Base-by-base conservation (phyloP, 1,139 yeast genomes). In the Diutina neorugosa region DNA sequence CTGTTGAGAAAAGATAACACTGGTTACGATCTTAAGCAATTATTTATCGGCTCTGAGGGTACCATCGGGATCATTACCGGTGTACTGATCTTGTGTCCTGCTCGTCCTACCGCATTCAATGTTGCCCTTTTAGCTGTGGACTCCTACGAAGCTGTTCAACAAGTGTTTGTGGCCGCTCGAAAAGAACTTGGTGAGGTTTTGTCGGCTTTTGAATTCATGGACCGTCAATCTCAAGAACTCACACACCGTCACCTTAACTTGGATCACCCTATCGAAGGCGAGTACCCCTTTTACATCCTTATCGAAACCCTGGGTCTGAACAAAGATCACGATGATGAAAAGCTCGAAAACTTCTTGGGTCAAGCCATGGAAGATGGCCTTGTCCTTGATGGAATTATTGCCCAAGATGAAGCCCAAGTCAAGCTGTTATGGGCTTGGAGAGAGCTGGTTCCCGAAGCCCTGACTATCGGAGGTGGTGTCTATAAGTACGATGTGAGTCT, bases 201-300 rank as follows among this genome's bases (percentile, higher is more conserved):
- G 57, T 86, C 96, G 42, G 97, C 98, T 7, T 91, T 89, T 69
- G 98, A 91, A 67, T 87, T 91, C 62, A 91, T 91, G 97, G 98
- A 91, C 65, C 72, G 78, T 31, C 78, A 77, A 54, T 84, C 95
- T 2, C 95, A 87, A 66, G 65, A 73, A 47, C 72, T 89, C 58
- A 82, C 90, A 23, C 76, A 74, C 47, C 69, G 75, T 53, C 78
- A 81, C 61, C 72, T 83, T 59, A 70, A 76, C 52, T 62, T 74
- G 12, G 73, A 78, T 27, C 89, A 87, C 62, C 98, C 98, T 7
- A 80, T 93, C 54, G 95, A 85, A 60, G 78, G 71, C 16, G 72
- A 75, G 53, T 84, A 86, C 66, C 96, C 96, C 51, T 93, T 90
- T 66, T 91, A 90, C 65, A 82, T 91, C 4, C 76, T 93, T 58